These are phyloP conservation scores for Pestalotiopsis fici DNA, from an alignment of 2,329 filamentous ascomycete species.

Conservation along the genomic window DNA sequence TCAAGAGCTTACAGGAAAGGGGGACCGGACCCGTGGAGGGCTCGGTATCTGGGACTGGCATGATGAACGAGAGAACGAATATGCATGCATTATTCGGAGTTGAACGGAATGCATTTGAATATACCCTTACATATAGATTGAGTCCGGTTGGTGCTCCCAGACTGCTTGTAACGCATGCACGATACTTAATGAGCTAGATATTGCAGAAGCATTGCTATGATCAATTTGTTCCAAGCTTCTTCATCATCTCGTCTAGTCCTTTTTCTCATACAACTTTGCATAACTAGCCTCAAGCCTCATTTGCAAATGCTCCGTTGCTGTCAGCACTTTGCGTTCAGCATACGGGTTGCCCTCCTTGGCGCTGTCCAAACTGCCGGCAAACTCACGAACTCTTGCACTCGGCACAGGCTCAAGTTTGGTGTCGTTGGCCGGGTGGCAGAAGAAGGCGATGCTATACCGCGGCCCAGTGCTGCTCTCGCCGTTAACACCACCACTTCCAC, in stretches of 20 bases:
- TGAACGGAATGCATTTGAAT: not conserved
- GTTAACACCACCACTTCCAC: conserved; percentile 31
- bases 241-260: conserved; percentile 7
- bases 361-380: conserved; percentile 19
- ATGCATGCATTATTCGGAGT: not conserved
- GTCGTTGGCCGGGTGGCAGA: conserved; percentile 63
- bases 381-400: conserved; percentile 54
- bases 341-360: conserved; percentile 42
- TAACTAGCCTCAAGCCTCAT: conserved; percentile 64
- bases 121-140: not conserved
- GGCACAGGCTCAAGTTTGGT: conserved; percentile 59
- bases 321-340: conserved; percentile 57
- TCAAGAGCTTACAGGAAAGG: conserved; percentile 29
- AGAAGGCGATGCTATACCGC: conserved; percentile 68
- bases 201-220: not conserved
- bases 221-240: not conserved
- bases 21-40: conserved; percentile 42
- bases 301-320: conserved; percentile 63
- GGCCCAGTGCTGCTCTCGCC: conserved; percentile 52
- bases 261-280: conserved; percentile 50
- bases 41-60: conserved; percentile 44
- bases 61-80: conserved; percentile 29
- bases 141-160: not conserved
- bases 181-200: not conserved
- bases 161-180: not conserved